Conservation (phyloP, 228 moss, liverwort and hornwort species). For the Sphagnum magellanicum region DNA sequence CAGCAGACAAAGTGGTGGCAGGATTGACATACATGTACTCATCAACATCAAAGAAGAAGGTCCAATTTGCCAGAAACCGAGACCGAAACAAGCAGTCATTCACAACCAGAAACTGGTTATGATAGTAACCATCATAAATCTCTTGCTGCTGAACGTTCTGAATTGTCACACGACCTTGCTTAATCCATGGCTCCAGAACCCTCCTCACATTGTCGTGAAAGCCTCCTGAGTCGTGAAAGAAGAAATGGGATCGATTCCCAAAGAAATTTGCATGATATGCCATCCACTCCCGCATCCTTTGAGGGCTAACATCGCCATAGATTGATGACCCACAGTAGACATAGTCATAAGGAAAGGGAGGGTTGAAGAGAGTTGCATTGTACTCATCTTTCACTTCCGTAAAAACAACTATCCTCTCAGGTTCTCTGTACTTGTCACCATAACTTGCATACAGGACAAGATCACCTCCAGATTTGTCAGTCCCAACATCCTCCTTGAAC, state of each 20-base stretch:
- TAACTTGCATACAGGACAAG: conserved; percentile 32
- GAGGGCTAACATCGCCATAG: conserved; percentile 52
- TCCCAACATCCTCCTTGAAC: conserved; percentile 30
- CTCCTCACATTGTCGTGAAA: conserved; percentile 44
- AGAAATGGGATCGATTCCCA: conserved; percentile 50
- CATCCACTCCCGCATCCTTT: conserved; percentile 54
- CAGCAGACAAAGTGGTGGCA: conserved; percentile 6
- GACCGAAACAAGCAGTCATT: conserved; percentile 55
- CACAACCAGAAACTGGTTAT: conserved; percentile 49
- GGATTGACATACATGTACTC: conserved; percentile 35
- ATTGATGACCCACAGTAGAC: conserved; percentile 57
- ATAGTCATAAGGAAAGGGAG: conserved; percentile 45
- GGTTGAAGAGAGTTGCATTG: conserved; percentile 32
- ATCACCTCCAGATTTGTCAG: conserved; percentile 28
- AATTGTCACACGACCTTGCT: conserved; percentile 35
- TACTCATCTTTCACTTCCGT: conserved; percentile 23
- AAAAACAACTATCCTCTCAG: conserved; percentile 29
- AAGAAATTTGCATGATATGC: conserved; percentile 42
- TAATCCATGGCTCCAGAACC: conserved; percentile 44
- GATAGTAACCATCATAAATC: conserved; percentile 50
- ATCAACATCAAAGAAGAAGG: conserved; percentile 57
- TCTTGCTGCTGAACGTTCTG: conserved; percentile 47
- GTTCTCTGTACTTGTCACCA: conserved; percentile 24
- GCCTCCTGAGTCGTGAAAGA: conserved; percentile 50
- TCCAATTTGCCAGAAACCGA: conserved; percentile 55